A percentile compares a stretch with the other conserved stretches of the same genome.
Conservation (phyloP, 768 basidiomycete species). For the Psilocybe azurescens region DNA sequence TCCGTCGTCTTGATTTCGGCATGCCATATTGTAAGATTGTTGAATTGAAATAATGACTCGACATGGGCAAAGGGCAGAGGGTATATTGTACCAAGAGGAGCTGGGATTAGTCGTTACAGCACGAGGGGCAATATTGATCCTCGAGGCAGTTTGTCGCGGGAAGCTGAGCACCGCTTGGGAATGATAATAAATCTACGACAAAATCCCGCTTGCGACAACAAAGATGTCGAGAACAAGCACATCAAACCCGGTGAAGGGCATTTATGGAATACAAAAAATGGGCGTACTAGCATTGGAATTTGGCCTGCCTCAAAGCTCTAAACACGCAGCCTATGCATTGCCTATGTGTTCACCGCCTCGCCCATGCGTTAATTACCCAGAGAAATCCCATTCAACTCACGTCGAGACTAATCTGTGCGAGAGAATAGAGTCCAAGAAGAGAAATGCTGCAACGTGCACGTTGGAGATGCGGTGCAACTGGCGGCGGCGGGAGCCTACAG, state of each 20-base stretch:
- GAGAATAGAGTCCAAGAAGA: neutral
- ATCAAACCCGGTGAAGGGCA: neutral
- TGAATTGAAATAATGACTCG: neutral
- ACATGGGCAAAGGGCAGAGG: neutral
- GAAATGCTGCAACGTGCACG: neutral
- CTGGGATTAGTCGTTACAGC: neutral
- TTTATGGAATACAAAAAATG: neutral
- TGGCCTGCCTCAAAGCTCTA: neutral
- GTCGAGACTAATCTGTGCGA: conserved; percentile 1
- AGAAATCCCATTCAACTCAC: neutral
- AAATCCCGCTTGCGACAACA: neutral
- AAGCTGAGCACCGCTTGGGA: neutral
- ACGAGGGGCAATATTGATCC: neutral
- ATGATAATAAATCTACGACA: neutral
- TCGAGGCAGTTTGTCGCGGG: neutral
- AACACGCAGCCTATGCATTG: neutral
- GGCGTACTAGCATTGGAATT: neutral
- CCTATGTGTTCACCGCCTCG: neutral
- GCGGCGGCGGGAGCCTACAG: neutral
- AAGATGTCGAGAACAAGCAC: neutral
- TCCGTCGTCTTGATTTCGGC: neutral
- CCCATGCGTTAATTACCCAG: neutral
- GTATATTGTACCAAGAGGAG: neutral
- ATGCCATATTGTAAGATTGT: neutral
- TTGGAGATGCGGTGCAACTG: neutral